Base-by-base conservation (phyloP, 2,329 filamentous ascomycete genomes). In the Nemania bipapillata region DNA sequence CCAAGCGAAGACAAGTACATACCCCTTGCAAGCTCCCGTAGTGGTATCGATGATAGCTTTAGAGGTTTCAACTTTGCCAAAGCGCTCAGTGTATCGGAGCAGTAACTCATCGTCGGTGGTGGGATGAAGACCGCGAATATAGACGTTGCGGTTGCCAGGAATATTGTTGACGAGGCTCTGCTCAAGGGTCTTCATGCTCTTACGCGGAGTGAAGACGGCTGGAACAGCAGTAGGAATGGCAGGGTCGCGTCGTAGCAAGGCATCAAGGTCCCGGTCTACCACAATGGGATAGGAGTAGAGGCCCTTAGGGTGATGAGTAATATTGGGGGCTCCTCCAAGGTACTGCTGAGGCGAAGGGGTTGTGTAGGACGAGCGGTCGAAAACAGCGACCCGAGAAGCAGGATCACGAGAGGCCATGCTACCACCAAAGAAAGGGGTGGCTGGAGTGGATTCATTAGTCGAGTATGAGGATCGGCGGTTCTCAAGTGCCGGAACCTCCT, bases 31-130 rank as follows among this genome's bases (percentile, higher is more conserved):
- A 71, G 94, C 91, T 68, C 94, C 93, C 56, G 93, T 97, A 74
- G 92, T 90, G 60, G 94, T 91, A 82, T 99, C 96, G 77, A 99
- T 97, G 82, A 99, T 99, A 15, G 96, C 96, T 86, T 99, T 99
- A 77, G 94, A 97, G 73, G 94, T 97, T 82, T 97, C 93, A 66
- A 99, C 96, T 69, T 91, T 90, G 49, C 96, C 96, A 78, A 98
- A 99, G 58, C 95, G 92, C 74, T 89, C 86, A 50, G 95, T 91
- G 82, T 96, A 98, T 50, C 86, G 86, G 75, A 92, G 87, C 20
- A 99, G 85, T 78, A 96, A 91, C 57, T 96, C 92, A 77, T 99
- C 96, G 56, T 96, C 96, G 0, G 95, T 99, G 75, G 96, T 95
- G 0, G 96, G 95, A 72, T 97, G 92, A 70, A 99, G 90, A 20